Base-by-base conservation (phyloP, 192 early-diverging fungal genomes). In the Backusella morwellensis region DNA sequence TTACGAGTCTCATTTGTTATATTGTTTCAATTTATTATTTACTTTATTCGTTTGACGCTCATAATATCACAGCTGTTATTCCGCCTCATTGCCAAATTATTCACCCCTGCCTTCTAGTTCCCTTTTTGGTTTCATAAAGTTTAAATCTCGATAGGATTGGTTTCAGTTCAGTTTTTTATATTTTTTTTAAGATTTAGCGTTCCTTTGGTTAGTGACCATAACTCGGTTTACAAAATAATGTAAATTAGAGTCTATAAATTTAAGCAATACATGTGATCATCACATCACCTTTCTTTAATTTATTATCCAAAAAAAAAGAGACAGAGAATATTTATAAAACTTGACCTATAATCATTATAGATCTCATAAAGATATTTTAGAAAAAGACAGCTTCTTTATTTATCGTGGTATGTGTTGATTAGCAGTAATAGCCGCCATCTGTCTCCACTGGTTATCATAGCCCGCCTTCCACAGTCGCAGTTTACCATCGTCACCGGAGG, bases 401-500 rank as follows among this genome's bases (percentile, higher is more conserved):
- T 74, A 74, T 14, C 35, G 35, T 21, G 73, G 73, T 40, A 36
- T 23, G 66, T 73, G 40, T 70, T 85, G 82, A 67, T 90, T 89
- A 14, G 88, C 86, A 35, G 82, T 87, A 35, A 93, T 85, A 5
- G 88, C 83, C 26, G 87, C 86, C 86, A 90, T 87, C 59, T 88
- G 89, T 74, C 83, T 85, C 91, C 91, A 93, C 41, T 88, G 85
- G 14, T 86, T 87, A 40, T 81, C 66, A 66, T 59, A 73, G 2
- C 56, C 86, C 85, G 91, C 87, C 74, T 92, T 94, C 95, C 95
- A 96, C 40, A 96, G 77, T 0, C 93, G 85, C 29, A 97, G 87
- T 76, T 85, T 93, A 26, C 95, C 94, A 79, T 95, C 95, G 72
- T 94, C 92, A 6, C 95, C 95, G 68, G 92, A 91, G 7, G 91